These are phyloP conservation scores for Phytophthora ramorum DNA, from an alignment of 352 stramenopile species.

Conservation along the genomic window DNA sequence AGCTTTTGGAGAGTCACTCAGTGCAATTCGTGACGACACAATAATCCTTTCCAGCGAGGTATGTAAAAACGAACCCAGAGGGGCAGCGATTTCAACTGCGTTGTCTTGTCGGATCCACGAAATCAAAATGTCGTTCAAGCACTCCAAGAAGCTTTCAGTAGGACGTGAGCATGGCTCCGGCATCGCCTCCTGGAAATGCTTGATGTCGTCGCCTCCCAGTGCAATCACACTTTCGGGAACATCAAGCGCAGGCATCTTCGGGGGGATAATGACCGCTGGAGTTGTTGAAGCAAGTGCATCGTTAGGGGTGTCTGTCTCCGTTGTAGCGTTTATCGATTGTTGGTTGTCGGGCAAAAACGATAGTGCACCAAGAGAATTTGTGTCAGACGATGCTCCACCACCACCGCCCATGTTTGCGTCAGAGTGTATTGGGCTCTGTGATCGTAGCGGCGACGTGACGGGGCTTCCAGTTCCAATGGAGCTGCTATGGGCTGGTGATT, in stretches of 20 bases:
- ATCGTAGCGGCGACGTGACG: conserved; percentile 58
- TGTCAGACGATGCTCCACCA: conserved; percentile 61
- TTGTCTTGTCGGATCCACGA: conserved; percentile 86
- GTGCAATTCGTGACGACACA: conserved; percentile 74
- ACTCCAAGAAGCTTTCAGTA: conserved; percentile 79
- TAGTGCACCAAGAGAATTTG: conserved; percentile 70
- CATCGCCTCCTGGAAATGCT: conserved; percentile 79
- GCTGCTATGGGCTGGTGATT: conserved; percentile 62
- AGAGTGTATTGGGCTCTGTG: conserved; percentile 73
- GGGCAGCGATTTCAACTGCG: conserved; percentile 64
- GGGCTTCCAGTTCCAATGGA: conserved; percentile 59
- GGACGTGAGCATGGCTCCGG: conserved; percentile 65
- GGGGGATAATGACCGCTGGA: conserved; percentile 15
- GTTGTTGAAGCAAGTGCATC: conserved; percentile 24
- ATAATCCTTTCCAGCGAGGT: conserved; percentile 76
- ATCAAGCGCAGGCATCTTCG: conserved; percentile 41
- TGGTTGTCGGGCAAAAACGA: conserved; percentile 83
- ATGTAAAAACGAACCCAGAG: conserved; percentile 70
- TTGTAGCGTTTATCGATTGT: conserved; percentile 41
- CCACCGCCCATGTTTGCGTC: conserved; percentile 64
- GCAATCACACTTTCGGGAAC: conserved; percentile 62
- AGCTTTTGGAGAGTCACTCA: conserved; percentile 65
- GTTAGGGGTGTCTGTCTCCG: conserved; percentile 35
- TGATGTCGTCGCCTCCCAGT: conserved; percentile 76
- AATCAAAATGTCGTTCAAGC: conserved; percentile 85